phyloP scores from a whole-genome alignment of 202 grass and related monocot species.

The Bolboschoenoplectus hybrid region DNA sequence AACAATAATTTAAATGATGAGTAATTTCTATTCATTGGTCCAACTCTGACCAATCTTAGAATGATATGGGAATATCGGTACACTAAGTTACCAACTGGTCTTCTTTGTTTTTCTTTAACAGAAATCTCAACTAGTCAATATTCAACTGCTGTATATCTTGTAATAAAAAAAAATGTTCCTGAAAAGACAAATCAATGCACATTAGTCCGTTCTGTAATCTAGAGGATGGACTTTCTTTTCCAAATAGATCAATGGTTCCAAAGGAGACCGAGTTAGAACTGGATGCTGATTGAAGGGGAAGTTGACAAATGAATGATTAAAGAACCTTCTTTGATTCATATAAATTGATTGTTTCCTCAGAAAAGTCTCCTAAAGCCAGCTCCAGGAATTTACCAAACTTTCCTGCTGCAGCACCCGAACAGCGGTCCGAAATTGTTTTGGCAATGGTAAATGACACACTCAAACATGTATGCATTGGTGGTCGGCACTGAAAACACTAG shows the following conservation, averaged over 20 bases:
- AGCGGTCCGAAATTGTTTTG: no score
- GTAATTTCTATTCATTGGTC: neutral
- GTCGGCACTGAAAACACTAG: slow-evolving; percentile 79
- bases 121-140: neutral
- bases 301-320: slow-evolving; percentile 10
- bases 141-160: neutral
- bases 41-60: neutral
- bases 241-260: neutral
- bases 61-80: neutral
- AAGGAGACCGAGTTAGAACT: neutral
- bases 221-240: neutral
- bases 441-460: slow-evolving; percentile 27
- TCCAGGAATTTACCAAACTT: neutral
- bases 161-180: neutral
- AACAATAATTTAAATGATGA: neutral
- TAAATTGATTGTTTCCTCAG: neutral
- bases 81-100: neutral
- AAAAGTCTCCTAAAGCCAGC: neutral
- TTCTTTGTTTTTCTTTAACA: neutral
- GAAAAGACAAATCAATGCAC: neutral
- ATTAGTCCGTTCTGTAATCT: neutral
- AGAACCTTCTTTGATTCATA: neutral
- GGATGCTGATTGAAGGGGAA: neutral
- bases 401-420: neutral
- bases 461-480: slow-evolving; percentile 74